Evolutionary conservation across 305 asterid species (phyloP).

Genomic region (Striga hermonthica): DNA sequence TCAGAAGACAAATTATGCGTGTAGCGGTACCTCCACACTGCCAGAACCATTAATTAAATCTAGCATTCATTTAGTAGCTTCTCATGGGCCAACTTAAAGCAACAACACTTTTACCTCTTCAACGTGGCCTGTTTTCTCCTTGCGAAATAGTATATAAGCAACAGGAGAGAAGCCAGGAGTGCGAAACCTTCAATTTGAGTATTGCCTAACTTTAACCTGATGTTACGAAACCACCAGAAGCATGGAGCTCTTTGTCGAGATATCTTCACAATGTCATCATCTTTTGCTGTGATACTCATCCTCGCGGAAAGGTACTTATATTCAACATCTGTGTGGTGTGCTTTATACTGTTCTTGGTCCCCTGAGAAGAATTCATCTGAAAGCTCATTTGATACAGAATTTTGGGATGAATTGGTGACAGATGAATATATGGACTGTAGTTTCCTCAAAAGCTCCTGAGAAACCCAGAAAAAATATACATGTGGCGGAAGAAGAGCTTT

Average conservation of each 20-base stretch:
- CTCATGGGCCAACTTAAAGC: neutral
- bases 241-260: constrained; percentile 47
- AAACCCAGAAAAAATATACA: constrained; percentile 24
- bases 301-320: constrained; percentile 26
- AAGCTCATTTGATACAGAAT: constrained; percentile 38
- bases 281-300: constrained; percentile 44
- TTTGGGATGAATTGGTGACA: constrained; percentile 49
- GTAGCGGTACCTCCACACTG: no score
- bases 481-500: neutral
- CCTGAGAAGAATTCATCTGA: constrained; percentile 33
- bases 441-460: constrained; percentile 76
- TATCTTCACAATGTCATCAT: constrained; percentile 54
- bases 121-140: constrained; percentile 60
- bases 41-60: no score
- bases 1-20: no score
- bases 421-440: constrained; percentile 54
- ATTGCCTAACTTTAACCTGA: constrained; percentile 61
- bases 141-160: constrained; percentile 44
- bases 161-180: constrained; percentile 45
- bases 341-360: constrained; percentile 34
- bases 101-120: constrained; percentile 52
- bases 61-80: no score
- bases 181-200: constrained; percentile 38
- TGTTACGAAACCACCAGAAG: constrained; percentile 64
- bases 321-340: constrained; percentile 39